phyloP scores from a whole-genome alignment of 257 asterid species.

The Solanum pinnatisectum region DNA sequence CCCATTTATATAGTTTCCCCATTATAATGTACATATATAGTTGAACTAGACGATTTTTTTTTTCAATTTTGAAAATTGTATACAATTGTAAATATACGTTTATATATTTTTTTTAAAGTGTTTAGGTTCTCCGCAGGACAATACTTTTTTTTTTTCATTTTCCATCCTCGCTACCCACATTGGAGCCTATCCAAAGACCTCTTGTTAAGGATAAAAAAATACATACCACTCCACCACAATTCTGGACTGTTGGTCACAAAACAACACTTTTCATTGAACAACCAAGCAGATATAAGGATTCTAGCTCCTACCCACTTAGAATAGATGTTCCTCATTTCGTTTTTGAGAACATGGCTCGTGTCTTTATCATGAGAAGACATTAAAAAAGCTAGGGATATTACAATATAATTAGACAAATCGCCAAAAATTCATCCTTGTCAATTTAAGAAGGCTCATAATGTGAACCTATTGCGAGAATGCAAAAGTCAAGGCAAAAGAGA shows the following conservation, averaged over 20 bases:
- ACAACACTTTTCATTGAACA: not conserved
- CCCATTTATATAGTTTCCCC: too few species aligned
- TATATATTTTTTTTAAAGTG: not conserved
- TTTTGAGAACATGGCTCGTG: not conserved
- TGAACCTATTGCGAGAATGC: not conserved
- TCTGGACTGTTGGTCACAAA: not conserved
- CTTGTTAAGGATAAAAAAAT: not conserved
- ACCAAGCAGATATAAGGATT: too few species aligned
- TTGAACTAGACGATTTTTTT: not conserved
- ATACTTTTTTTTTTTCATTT: not conserved
- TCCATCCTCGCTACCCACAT: not conserved
- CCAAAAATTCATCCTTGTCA: not conserved
- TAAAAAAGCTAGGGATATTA: not conserved
- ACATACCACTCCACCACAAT: not conserved
- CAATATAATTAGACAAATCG: not conserved
- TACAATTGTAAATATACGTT: not conserved
- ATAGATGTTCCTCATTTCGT: not conserved
- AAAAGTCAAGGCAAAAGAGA: not conserved
- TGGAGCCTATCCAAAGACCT: not conserved
- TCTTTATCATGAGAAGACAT: not conserved
- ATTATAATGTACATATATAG: not conserved
- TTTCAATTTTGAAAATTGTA: not conserved
- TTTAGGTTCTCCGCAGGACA: not conserved
- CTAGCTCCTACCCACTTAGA: not conserved
- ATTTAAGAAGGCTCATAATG: not conserved